Evolutionary conservation across 1,284 basidiomycete genomes (phyloP), one percentile per base, ranked within the genome.

Genomic region (Schizophyllum commune): DNA sequence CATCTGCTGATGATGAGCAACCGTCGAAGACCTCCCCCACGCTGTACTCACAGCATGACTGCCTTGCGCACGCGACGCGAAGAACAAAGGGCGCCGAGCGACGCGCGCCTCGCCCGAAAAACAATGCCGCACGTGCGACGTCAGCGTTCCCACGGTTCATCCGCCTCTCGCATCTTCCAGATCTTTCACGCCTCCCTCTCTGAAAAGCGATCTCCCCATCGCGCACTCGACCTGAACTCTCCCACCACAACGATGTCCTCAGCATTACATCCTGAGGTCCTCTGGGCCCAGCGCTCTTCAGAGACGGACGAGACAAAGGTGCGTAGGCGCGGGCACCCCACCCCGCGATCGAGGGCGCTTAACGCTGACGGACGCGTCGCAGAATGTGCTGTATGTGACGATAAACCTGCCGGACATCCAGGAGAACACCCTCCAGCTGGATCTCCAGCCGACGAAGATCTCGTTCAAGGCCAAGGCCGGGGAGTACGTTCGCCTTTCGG

Each of bases 251-350:
- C 66, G 61, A 75, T 79, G 75, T 79, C 84, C 75, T 68, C 79
- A 9, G 70, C 27, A 27, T 55, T 73, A 64, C 91, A 94, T 75
- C 93, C 94, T 55, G 92, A 96, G 77, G 79, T 96, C 60, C 80
- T 92, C 3, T 97, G 94, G 92, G 94, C 94, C 58, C 93, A 97
- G 75, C 85, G 94, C 67, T 92, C 88, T 77, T 91, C 86, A 32
- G 80, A 76, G 21, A 68, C 76, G 8, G 83, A 81, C 21, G 79
- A 85, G 56, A 82, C 82, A 62, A 94, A 94, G 81, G 94, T 92
- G 47, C 59, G 61, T 64, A 61, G 55, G 32, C 22, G 57, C 27
- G 56, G 51, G 63, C 61, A 61, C 59, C 57, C 52, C 55, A 34
- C 54, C 9, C 27, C 53, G 53, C 19, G 53, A 63, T 59, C 53